Conservation (phyloP, 306 rosid species). For the Trichosanthes cucumerina region DNA sequence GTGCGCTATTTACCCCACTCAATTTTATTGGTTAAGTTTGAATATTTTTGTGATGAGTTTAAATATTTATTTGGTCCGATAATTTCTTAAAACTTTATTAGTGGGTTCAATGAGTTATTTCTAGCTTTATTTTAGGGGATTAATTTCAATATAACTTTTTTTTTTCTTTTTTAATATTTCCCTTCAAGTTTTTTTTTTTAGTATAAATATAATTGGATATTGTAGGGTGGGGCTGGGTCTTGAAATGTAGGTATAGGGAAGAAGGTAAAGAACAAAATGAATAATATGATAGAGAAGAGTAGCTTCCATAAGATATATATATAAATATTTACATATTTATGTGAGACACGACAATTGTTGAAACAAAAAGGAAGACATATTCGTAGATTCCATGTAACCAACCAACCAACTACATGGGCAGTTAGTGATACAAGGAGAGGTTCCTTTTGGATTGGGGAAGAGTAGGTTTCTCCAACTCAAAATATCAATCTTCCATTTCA, state of each 20-base stretch:
- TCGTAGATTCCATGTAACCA: neutral
- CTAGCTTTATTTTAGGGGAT: too few relatives aligned
- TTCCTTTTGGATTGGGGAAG: neutral
- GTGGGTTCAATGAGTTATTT: too few relatives aligned
- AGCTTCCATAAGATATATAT: neutral
- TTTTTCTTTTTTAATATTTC: too few relatives aligned
- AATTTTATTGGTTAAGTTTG: too few relatives aligned
- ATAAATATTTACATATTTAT: neutral
- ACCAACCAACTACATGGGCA: constrained; percentile 14
- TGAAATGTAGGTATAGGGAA: neutral
- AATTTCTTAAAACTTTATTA: too few relatives aligned
- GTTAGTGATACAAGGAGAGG: neutral
- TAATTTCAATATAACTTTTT: too few relatives aligned
- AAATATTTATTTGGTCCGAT: too few relatives aligned
- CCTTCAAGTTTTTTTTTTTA: neutral
- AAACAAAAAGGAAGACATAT: constrained; percentile 6
- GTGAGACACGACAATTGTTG: neutral
- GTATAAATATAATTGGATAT: neutral
- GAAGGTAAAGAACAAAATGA: neutral
- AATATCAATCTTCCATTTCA: neutral
- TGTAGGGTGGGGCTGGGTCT: neutral
- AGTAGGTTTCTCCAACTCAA: neutral
- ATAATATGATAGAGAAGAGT: neutral
- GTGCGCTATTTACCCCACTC: too few relatives aligned
- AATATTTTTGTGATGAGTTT: too few relatives aligned